Evolutionary conservation across 805 yeast genomes (phyloP), one percentile per base, ranked within the genome.

Genomic region (Nakazawaea populi): DNA sequence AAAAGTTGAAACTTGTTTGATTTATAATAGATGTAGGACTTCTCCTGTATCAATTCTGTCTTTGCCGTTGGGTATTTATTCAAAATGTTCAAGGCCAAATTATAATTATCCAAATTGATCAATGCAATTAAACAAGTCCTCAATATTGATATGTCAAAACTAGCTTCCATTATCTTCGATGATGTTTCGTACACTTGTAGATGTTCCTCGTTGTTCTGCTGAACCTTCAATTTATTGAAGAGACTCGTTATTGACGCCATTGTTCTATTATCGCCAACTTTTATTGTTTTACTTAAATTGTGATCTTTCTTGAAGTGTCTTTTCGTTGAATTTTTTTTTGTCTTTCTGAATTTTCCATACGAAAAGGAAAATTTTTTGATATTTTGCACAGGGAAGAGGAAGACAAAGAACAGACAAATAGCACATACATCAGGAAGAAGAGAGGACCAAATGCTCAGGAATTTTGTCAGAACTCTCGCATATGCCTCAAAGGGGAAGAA

Each of bases 1-100:
- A 63, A 39, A 1, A 58, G 63, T 10, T 62, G 59, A 8, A 59
- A 60, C 47, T 67, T 63, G 48, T 72, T 69, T 5, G 76, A 58
- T 55, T 82, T 79, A 65, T 86, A 85, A 58, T 74, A 74, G 6
- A 82, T 69, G 58, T 86, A 85, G 3, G 83, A 81, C 31, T 71
- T 68, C 58, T 81, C 87, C 53, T 83, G 60, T 1, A 73, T 59
- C 34, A 77, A 66, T 12, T 55, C 58, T 10, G 66, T 67, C 32
- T 71, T 60, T 6, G 69, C 73, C 14, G 68, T 69, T 1, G 74
- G 64, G 14, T 71, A 68, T 9, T 58, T 56, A 1, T 39, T 29
- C 44, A 83, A 60, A 37, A 77, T 56, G 49, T 72, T 67, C 18
- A 65, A 56, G 0, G 87, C 89, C 46, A 69, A 66, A 40, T 61